A percentile compares a stretch with the other conserved stretches of the same genome.
phyloP scores from a whole-genome alignment of 768 basidiomycete genomes.

The Boletus huronensis region DNA sequence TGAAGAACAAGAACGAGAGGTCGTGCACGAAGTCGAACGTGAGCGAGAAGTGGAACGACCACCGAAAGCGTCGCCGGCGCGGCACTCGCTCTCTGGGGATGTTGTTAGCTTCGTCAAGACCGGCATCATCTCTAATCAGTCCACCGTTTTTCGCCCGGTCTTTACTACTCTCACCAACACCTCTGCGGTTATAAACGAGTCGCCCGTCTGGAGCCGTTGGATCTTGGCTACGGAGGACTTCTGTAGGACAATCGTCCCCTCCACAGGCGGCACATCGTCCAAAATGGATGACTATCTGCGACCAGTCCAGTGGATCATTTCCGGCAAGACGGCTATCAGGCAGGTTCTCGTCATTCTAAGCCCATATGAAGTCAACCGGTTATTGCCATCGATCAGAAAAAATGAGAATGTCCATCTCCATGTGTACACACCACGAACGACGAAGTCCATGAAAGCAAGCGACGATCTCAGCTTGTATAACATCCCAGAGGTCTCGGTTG shows the following conservation, averaged over 20 bases:
- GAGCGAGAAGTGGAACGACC: conserved; percentile 40
- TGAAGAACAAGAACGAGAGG: conserved; percentile 50
- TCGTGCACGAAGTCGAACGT: conserved; percentile 39
- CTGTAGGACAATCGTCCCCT: not conserved
- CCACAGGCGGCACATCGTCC: not conserved
- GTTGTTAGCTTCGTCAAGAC: conserved; percentile 12
- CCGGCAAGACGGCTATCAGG: conserved; percentile 29
- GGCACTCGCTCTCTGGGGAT: conserved; percentile 5
- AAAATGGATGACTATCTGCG: conserved; percentile 34
- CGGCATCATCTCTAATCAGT: conserved; percentile 20
- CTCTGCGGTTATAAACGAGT: conserved; percentile 13
- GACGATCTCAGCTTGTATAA: conserved; percentile 31
- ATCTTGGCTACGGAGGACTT: conserved; percentile 21
- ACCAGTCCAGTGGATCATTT: conserved; percentile 44
- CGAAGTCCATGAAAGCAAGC: conserved; percentile 31
- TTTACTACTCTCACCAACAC: conserved; percentile 13
- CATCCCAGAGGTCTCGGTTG: conserved; percentile 19
- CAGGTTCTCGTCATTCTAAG: conserved; percentile 38
- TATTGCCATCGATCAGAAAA: conserved; percentile 36
- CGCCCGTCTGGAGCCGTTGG: conserved; percentile 14
- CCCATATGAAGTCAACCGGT: conserved; percentile 37
- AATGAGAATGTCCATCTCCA: conserved; percentile 38
- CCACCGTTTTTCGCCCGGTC: conserved; percentile 21
- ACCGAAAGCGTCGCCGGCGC: conserved; percentile 23
- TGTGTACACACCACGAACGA: conserved; percentile 39